These are phyloP conservation scores for Suhomyces yuchorum DNA, from an alignment of 1,139 yeast genomes.

Conservation along the genomic window DNA sequence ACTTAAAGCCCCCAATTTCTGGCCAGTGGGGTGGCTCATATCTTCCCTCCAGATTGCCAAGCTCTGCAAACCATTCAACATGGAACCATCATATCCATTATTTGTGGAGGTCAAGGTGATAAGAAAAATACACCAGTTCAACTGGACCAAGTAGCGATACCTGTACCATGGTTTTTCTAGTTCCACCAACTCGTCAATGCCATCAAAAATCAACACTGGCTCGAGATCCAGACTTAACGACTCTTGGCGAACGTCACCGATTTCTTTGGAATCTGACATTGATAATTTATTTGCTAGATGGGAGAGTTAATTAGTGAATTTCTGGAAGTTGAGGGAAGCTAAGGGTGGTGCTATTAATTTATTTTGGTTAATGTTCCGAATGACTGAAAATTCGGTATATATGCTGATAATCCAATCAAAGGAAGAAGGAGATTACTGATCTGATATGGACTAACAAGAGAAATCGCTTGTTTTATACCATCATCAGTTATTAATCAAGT, in stretches of 20 bases:
- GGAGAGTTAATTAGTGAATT: too few relatives aligned
- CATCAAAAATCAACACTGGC: constrained; percentile 1
- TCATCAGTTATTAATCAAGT: too few relatives aligned
- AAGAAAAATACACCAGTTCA: constrained; percentile 19
- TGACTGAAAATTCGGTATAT: too few relatives aligned
- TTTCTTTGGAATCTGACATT: constrained; percentile 5
- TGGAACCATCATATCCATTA: constrained; percentile 25
- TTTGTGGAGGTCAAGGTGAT: constrained; percentile 25
- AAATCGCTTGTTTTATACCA: too few relatives aligned
- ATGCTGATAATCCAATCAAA: too few relatives aligned
- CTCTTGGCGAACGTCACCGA: constrained; percentile 7
- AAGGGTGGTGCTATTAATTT: too few relatives aligned
- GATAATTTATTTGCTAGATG: too few relatives aligned
- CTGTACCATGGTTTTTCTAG: constrained; percentile 19
- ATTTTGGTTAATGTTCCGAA: too few relatives aligned
- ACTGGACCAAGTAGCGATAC: constrained; percentile 12
- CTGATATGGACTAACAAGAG: too few relatives aligned
- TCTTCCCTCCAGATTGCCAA: constrained; percentile 20
- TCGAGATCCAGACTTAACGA: constrained; percentile 6
- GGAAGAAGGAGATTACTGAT: too few relatives aligned
- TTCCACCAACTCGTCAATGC: constrained; percentile 12
- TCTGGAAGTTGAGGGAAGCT: too few relatives aligned
- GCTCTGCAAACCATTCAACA: constrained; percentile 27
- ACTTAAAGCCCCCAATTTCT: constrained; percentile 25
- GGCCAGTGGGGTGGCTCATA: constrained; percentile 23